Base-by-base conservation (phyloP, 176 grass and related monocot genomes). In the Aegilops longissima region DNA sequence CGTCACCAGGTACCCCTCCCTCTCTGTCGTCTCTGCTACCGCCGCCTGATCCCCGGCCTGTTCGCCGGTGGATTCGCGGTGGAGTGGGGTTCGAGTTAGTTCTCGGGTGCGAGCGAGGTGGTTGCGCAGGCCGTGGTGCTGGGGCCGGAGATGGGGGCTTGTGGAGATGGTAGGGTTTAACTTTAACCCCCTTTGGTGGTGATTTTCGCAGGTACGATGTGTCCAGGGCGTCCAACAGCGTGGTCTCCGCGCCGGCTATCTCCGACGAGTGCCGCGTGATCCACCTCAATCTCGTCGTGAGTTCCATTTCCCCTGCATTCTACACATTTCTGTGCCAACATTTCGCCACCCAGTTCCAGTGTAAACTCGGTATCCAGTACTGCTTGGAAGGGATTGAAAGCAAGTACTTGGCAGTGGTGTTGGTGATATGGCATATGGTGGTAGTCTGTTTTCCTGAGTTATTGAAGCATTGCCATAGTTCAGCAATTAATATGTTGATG, bases 211-310 rank as follows among this genome's bases (percentile, higher is more conserved):
- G 97, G 88, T 98, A 98, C 11, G 97, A 93, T 62, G 84, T 84
- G 47, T 51, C 82, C 29, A 96, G 64, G 80, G 96, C 56, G n/a
- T 40, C 88, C 40, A 91, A 1, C 16, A 76, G 39, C 58, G 25
- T 45, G 29, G 34, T 12, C 69, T 44, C 81, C 61, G 33, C 73
- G n/a, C 78, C 88, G 4, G 83, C 88, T 68, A 70, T 93, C 24
- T 82, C 93, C 36, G 84, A 96, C 29, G 89, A 70, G 12, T 98
- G 97, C 63, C 78, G 66, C 80, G 74, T 93, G 20, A 91, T 94
- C 80, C 97, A 98, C 92, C 90, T 98, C 77, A 98, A 96, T 86
- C 92, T 96, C 61, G 90, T 98, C 70, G 96, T 96, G 83, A 84
- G 76, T 82, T 4, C 59, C 12, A 24, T 24, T 25, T 73, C 82